These are phyloP conservation scores for Gyromitra esculenta DNA, from an alignment of 2,329 filamentous ascomycete genomes.

Conservation along the genomic window DNA sequence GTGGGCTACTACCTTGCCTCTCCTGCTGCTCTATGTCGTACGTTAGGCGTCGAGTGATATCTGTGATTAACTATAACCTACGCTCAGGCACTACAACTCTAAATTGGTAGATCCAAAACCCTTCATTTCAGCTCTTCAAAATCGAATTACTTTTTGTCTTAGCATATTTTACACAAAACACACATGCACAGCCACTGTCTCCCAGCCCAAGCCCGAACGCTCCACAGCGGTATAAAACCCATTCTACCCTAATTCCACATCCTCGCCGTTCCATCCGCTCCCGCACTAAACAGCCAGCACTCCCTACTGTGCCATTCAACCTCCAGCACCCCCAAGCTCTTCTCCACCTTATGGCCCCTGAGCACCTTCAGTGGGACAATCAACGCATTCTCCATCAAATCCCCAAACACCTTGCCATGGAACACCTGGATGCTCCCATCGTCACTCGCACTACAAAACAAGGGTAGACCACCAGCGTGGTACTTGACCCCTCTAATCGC, in stretches of 20 bases:
- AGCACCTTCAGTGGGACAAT: conserved; percentile 97
- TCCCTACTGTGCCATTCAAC: conserved; percentile 95
- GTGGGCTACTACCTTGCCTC: too few relatives aligned
- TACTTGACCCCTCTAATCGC: conserved; percentile 90
- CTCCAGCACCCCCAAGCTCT: conserved; percentile 88
- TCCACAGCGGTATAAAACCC: not conserved
- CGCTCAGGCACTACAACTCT: too few relatives aligned
- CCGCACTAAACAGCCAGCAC: conserved; percentile 93
- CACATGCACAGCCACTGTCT: not conserved
- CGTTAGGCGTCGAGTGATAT: too few relatives aligned
- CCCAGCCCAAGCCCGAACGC: not conserved
- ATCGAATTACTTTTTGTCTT: not conserved
- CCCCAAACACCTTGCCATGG: conserved; percentile 93
- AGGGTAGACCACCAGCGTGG: conserved; percentile 79
- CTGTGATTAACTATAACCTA: too few relatives aligned
- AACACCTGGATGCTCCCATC: conserved; percentile 95
- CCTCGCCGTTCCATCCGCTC: conserved; percentile 90
- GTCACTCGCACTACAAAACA: conserved; percentile 95
- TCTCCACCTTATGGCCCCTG: conserved; percentile 85
- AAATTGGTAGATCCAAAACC: too few relatives aligned
- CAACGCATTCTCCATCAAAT: conserved; percentile 94
- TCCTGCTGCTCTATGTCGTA: too few relatives aligned
- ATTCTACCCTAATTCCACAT: conserved; percentile 71
- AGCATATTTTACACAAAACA: not conserved
- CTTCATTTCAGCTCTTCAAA: not conserved